Evolutionary conservation across 2,329 filamentous ascomycete genomes (phyloP).

Genomic region (Blastomyces gilchristii): DNA sequence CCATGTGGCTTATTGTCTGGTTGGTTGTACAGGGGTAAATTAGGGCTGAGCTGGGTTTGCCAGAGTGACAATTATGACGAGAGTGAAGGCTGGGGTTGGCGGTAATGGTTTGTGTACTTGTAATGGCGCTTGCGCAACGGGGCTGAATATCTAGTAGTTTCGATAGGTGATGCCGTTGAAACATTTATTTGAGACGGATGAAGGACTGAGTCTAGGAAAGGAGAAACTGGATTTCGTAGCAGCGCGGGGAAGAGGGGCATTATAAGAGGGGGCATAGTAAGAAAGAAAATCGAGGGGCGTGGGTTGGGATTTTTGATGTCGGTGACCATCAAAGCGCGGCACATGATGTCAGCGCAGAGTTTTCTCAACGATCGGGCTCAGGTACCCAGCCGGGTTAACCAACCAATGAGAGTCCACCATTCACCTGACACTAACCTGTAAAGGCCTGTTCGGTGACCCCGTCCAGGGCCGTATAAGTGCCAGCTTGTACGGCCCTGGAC

Average conservation of each 20-base stretch:
- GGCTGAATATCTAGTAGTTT: neutral
- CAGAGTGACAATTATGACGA: neutral
- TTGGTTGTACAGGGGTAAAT: neutral
- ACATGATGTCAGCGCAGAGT: too few species aligned
- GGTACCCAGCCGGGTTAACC: too few species aligned
- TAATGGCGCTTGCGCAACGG: neutral
- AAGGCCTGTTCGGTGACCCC: too few species aligned
- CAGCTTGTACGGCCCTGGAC: too few species aligned
- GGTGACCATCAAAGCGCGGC: neutral
- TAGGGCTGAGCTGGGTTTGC: neutral
- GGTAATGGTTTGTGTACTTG: neutral
- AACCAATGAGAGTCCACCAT: too few species aligned
- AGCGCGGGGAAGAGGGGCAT: too few species aligned
- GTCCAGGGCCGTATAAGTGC: too few species aligned
- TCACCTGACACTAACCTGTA: too few species aligned
- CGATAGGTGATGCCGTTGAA: neutral
- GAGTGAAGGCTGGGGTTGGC: neutral
- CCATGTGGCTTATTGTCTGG: neutral
- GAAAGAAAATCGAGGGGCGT: neutral
- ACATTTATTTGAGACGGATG: slow-evolving; percentile 2
- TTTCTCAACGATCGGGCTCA: too few species aligned
- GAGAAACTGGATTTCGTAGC: neutral
- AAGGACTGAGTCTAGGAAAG: neutral
- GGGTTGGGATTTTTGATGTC: neutral
- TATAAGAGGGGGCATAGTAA: neutral